phyloP scores from a whole-genome alignment of 2,329 filamentous ascomycete genomes.

The Hypomyces rosellus region DNA sequence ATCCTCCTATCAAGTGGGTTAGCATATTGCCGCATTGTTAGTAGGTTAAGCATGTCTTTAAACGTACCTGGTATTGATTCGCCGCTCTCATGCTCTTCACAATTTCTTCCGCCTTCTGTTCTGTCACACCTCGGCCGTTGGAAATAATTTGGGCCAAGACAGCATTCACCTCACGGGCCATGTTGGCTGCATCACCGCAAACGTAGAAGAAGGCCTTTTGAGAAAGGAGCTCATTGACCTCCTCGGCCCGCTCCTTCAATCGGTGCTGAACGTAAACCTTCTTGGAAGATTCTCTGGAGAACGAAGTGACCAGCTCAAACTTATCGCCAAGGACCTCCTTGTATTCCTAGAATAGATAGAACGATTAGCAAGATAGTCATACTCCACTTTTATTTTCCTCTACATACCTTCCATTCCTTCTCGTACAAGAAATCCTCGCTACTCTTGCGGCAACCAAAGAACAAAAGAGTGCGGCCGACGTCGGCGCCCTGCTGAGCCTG shows the following conservation, averaged over 20 bases:
- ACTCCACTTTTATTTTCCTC: neutral
- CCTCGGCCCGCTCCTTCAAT: slow-evolving; percentile 72
- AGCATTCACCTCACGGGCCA: slow-evolving; percentile 88
- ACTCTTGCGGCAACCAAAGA: slow-evolving; percentile 87
- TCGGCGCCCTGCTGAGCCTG: slow-evolving; percentile 72
- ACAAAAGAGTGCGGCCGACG: slow-evolving; percentile 82
- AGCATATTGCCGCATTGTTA: neutral
- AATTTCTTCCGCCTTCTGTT: slow-evolving; percentile 87
- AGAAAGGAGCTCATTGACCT: slow-evolving; percentile 80
- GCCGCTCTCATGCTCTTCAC: slow-evolving; percentile 94
- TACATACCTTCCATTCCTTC: slow-evolving; percentile 83
- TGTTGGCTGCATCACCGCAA: slow-evolving; percentile 94
- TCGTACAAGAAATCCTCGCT: slow-evolving; percentile 91
- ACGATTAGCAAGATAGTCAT: neutral
- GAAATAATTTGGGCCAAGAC: slow-evolving; percentile 83
- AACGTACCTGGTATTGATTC: slow-evolving; percentile 86
- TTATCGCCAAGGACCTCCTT: slow-evolving; percentile 77
- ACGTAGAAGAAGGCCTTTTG: slow-evolving; percentile 95
- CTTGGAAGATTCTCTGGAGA: slow-evolving; percentile 79
- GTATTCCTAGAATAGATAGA: slow-evolving; percentile 56
- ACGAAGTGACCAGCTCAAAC: slow-evolving; percentile 86
- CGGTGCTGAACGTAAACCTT: slow-evolving; percentile 98
- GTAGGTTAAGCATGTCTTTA: neutral
- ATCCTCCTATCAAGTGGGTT: slow-evolving; percentile 49
- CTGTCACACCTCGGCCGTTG: slow-evolving; percentile 72